phyloP scores from a whole-genome alignment of 1,139 yeast genomes.

The Hemisphaericaspora xylofermentans region DNA sequence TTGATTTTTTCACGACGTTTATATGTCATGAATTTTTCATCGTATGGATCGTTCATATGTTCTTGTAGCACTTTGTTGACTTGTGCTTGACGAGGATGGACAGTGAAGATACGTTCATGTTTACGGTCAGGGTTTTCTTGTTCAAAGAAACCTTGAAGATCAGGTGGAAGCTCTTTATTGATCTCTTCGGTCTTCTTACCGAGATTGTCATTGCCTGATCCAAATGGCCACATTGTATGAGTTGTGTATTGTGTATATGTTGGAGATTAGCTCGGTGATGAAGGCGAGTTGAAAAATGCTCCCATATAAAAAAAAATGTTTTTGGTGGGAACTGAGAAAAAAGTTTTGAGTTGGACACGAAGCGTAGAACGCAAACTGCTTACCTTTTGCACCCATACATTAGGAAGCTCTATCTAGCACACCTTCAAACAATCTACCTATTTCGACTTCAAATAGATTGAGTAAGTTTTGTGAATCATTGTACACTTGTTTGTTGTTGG shows the following conservation, averaged over 20 bases:
- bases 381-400: not conserved
- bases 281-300: not conserved
- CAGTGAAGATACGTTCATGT: conserved; percentile 27
- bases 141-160: conserved; percentile 35
- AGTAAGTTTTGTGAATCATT: conserved; percentile 17
- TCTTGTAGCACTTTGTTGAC: conserved; percentile 29
- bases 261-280: not conserved
- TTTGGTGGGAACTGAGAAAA: not conserved
- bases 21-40: conserved; percentile 32
- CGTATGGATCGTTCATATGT: conserved; percentile 18
- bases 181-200: conserved; percentile 26
- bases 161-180: conserved; percentile 28
- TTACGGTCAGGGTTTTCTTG: conserved; percentile 31
- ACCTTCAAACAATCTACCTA: conserved; percentile 42
- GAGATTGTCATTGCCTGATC: conserved; percentile 6
- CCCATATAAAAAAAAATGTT: not conserved
- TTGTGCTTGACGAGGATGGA: conserved; percentile 26
- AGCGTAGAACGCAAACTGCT: not conserved
- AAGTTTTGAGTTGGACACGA: not conserved
- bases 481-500: conserved; percentile 2
- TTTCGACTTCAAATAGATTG: conserved; percentile 34
- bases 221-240: conserved; percentile 26
- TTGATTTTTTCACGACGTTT: conserved; percentile 29
- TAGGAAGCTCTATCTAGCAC: conserved; percentile 26
- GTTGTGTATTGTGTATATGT: not conserved